Conservation (phyloP, 179 eudicot genomes). For the Vitellaria paradoxa region DNA sequence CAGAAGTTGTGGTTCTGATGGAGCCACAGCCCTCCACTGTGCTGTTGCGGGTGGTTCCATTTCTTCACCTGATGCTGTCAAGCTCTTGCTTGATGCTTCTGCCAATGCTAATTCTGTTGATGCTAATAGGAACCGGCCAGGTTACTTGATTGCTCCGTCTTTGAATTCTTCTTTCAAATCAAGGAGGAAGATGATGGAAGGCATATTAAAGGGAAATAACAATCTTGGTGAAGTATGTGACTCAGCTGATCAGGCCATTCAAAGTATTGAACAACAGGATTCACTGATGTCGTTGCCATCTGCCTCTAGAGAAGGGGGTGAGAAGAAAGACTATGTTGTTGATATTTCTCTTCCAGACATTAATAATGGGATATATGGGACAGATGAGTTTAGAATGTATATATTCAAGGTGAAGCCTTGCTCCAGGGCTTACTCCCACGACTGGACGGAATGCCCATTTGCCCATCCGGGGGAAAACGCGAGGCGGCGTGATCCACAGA, state of each 20-base stretch:
- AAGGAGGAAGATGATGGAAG: conserved; percentile 52
- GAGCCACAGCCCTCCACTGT: conserved; percentile 84
- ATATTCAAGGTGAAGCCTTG: conserved; percentile 88
- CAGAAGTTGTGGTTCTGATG: conserved; percentile 71
- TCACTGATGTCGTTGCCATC: conserved; percentile 23
- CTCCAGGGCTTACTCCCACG: conserved; percentile 92
- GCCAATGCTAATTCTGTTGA: conserved; percentile 52
- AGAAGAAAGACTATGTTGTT: conserved; percentile 76
- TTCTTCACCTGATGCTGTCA: conserved; percentile 48
- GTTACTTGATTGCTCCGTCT: conserved; percentile 50
- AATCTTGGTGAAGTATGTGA: conserved; percentile 23
- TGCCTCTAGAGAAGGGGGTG: conserved; percentile 27
- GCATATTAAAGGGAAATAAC: conserved; percentile 39
- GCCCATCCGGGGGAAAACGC: conserved; percentile 96
- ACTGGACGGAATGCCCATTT: conserved; percentile 98
- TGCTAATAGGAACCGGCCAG: conserved; percentile 56
- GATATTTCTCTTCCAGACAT: conserved; percentile 87
- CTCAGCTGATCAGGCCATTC: conserved; percentile 22
- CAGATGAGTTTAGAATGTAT: conserved; percentile 90
- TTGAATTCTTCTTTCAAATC: conserved; percentile 29
- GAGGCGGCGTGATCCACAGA: conserved; percentile 81
- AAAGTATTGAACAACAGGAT: conserved; percentile 19
- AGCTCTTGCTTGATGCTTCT: conserved; percentile 50
- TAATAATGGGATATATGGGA: conserved; percentile 69
- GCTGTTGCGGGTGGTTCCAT: conserved; percentile 64